Conservation (phyloP, 208 protist genomes). For the Leishmania turanica region DNA sequence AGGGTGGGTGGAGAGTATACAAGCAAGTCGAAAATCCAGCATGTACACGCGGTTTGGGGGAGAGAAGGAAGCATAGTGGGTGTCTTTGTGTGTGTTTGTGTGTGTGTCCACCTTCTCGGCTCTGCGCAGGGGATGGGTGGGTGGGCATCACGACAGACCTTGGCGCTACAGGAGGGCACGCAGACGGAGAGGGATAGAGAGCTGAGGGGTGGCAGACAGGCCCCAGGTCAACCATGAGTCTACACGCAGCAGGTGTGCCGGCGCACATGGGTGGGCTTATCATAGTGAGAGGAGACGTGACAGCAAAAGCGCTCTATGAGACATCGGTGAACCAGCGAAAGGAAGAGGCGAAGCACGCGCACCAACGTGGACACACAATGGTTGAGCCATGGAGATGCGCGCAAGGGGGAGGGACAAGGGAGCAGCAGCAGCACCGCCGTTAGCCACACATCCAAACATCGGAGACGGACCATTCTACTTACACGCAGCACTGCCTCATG, state of each 20-base stretch:
- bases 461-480: background rate
- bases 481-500: constrained; percentile 4
- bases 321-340: background rate
- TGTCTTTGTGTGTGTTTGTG: background rate
- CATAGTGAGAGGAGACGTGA: background rate
- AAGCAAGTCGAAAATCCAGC: background rate
- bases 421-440: background rate
- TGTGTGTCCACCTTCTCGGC: background rate
- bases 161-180: background rate
- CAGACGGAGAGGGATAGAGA: background rate
- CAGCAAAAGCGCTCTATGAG: background rate
- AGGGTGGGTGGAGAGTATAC: background rate
- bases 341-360: background rate
- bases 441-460: background rate
- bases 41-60: background rate
- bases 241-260: background rate
- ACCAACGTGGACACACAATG: background rate
- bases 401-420: background rate
- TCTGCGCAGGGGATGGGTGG: background rate
- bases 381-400: background rate
- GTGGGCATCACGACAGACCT: background rate
- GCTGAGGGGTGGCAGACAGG: background rate
- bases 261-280: background rate
- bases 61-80: background rate
- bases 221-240: background rate